Percentiles rank a stretch among this genome's conserved stretches.
Evolutionary conservation across 176 grass and related monocot species (phyloP).

Genomic region (Microstegium vimineum): DNA sequence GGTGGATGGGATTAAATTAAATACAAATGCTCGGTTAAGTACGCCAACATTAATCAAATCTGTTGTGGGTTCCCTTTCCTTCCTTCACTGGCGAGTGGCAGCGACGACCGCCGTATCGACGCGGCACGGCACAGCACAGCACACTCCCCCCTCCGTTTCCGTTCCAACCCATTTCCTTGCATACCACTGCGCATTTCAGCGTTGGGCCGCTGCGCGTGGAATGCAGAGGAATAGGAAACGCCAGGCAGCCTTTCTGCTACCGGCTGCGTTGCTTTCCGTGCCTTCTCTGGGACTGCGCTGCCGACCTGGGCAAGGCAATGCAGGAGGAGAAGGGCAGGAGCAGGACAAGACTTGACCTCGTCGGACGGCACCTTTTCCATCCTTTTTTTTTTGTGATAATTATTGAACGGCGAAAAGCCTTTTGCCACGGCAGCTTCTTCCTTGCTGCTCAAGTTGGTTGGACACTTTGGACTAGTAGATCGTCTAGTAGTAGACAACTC

Average conservation of each 20-base stretch:
- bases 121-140: too few species aligned
- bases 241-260: background rate
- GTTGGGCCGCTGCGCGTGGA: background rate
- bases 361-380: background rate
- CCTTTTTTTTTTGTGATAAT: too few species aligned
- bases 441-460: conserved; percentile 1
- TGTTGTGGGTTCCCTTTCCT: background rate
- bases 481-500: too few species aligned
- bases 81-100: too few species aligned
- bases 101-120: background rate
- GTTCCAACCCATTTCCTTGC: background rate
- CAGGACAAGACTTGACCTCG: background rate
- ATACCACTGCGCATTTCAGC: background rate
- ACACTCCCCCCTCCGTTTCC: background rate
- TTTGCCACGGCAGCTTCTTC: background rate
- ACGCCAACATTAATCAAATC: background rate
- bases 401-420: background rate
- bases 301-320: too few species aligned
- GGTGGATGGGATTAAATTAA: too few species aligned
- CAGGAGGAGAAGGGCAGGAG: too few species aligned
- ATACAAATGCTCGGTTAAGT: background rate
- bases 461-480: background rate
- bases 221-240: background rate
- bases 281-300: background rate
- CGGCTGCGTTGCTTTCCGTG: background rate